Evolutionary conservation across 2,329 filamentous ascomycete genomes (phyloP).

Genomic region (Helicocarpus griseus): DNA sequence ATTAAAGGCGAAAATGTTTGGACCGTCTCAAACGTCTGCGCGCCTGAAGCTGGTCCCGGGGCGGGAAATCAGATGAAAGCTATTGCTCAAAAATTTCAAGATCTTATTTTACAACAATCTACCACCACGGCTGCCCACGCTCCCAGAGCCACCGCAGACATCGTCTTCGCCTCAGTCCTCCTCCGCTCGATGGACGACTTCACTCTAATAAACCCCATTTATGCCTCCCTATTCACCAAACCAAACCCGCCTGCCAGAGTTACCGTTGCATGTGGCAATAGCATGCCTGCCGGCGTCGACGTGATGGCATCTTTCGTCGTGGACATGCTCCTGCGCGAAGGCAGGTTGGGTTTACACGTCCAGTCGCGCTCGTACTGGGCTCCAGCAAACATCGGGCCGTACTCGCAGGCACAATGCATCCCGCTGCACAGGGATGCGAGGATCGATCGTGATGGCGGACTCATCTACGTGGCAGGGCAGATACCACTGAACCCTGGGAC

Average conservation of each 20-base stretch:
- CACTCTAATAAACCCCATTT: slow-evolving; percentile 61
- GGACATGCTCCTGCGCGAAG: slow-evolving; percentile 24
- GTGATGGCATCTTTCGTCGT: slow-evolving; percentile 50
- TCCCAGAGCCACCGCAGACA: slow-evolving; percentile 25
- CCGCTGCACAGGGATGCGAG: slow-evolving; percentile 27
- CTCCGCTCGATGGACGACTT: slow-evolving; percentile 77
- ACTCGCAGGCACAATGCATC: slow-evolving; percentile 73
- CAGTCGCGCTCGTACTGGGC: slow-evolving; percentile 96
- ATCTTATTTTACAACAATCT: slow-evolving; percentile 10
- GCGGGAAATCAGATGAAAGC: slow-evolving; percentile 33
- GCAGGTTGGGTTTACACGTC: slow-evolving; percentile 61
- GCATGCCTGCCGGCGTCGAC: slow-evolving; percentile 50
- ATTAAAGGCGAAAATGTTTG: slow-evolving; percentile 19
- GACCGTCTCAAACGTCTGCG: slow-evolving; percentile 30
- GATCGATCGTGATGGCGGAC: slow-evolving; percentile 10
- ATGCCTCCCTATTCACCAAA: slow-evolving; percentile 61
- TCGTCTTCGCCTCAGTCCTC: slow-evolving; percentile 50
- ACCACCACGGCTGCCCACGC: slow-evolving; percentile 2
- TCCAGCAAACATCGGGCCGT: slow-evolving; percentile 92
- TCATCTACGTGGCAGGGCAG: slow-evolving; percentile 73
- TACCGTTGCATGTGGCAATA: slow-evolving; percentile 65
- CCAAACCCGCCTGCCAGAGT: slow-evolving; percentile 80
- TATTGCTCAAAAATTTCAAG: slow-evolving; percentile 20
- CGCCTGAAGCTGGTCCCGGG: slow-evolving; percentile 28
- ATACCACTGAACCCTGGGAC: slow-evolving; percentile 75